Percentiles rank a stretch among this genome's conserved stretches.
Conservation (phyloP, 768 basidiomycete species). For the Tubosaeta brunneosetosa region DNA sequence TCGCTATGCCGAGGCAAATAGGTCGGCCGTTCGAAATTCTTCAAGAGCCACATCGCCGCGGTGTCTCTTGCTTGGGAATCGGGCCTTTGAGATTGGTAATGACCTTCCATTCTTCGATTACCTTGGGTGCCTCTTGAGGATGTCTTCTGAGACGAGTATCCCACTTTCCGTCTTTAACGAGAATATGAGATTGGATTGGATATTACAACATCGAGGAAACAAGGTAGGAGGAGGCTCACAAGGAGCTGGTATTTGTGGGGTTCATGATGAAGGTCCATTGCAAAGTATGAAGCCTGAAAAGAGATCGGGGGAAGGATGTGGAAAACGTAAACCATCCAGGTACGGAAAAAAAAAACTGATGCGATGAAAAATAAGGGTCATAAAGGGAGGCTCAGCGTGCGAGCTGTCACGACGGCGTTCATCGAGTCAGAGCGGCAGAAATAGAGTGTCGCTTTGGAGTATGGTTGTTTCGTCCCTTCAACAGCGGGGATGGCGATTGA, state of each 20-base stretch:
- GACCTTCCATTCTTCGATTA: slow-evolving; percentile 15
- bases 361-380: slow-evolving; percentile 1
- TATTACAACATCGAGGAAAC: slow-evolving; percentile 17
- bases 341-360: slow-evolving; percentile 2
- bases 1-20: slow-evolving; percentile 8
- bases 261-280: slow-evolving; percentile 18
- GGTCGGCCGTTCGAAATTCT: slow-evolving; percentile 9
- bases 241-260: slow-evolving; percentile 10
- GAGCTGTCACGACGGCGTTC: slow-evolving; percentile 14
- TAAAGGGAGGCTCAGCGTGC: slow-evolving; percentile 2
- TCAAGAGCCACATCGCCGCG: slow-evolving; percentile 20
- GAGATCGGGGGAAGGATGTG: background rate
- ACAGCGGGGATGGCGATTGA: slow-evolving; percentile 21
- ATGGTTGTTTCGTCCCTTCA: slow-evolving; percentile 24
- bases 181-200: slow-evolving; percentile 9
- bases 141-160: slow-evolving; percentile 13
- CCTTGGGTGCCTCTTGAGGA: slow-evolving; percentile 9
- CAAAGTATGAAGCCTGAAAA: slow-evolving; percentile 12
- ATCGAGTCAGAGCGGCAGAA: slow-evolving; percentile 22
- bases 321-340: slow-evolving; percentile 11
- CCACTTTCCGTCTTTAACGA: slow-evolving; percentile 7
- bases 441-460: slow-evolving; percentile 26
- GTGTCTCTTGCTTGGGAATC: slow-evolving; percentile 20
- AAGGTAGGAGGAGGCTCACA: slow-evolving; percentile 4
- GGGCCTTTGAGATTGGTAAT: slow-evolving; percentile 16